These are phyloP conservation scores for Emmonsia crescens DNA, from an alignment of 2,329 filamentous ascomycete species.

Conservation along the genomic window DNA sequence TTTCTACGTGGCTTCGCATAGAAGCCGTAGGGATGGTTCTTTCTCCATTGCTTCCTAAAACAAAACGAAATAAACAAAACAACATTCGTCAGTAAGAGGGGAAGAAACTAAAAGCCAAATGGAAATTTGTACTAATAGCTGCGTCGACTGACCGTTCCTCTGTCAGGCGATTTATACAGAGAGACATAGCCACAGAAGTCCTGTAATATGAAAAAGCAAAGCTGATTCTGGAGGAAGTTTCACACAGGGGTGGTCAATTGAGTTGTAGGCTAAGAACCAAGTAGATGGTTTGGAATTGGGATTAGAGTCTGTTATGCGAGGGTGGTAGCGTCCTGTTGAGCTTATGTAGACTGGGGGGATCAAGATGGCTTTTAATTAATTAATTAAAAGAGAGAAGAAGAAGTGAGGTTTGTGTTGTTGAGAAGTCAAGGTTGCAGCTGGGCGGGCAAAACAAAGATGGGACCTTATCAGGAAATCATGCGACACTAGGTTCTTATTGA, in stretches of 20 bases:
- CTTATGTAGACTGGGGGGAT: no score
- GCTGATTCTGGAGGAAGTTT: not conserved
- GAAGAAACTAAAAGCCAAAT: not conserved
- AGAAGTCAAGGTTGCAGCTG: no score
- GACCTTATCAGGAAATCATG: no score
- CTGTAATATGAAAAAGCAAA: not conserved
- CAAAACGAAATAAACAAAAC: not conserved
- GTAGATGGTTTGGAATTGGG: no score
- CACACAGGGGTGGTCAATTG: not conserved
- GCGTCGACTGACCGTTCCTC: slow-evolving; percentile 62
- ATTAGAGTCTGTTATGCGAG: no score
- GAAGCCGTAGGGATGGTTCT: slow-evolving; percentile 95
- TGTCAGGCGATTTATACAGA: slow-evolving; percentile 77
- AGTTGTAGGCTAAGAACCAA: not conserved
- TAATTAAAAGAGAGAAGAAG: no score
- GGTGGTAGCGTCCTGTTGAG: no score
- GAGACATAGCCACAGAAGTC: slow-evolving; percentile 41
- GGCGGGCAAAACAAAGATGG: no score
- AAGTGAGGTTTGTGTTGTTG: no score
- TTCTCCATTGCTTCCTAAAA: slow-evolving; percentile 87
- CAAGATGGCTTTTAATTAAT: no score
- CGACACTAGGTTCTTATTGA: no score
- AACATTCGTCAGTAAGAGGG: slow-evolving; percentile 10
- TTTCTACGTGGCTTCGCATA: slow-evolving; percentile 81
- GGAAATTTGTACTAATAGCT: not conserved